Evolutionary conservation across 2,329 filamentous ascomycete species (phyloP).

Genomic region (Cercospora beticola): DNA sequence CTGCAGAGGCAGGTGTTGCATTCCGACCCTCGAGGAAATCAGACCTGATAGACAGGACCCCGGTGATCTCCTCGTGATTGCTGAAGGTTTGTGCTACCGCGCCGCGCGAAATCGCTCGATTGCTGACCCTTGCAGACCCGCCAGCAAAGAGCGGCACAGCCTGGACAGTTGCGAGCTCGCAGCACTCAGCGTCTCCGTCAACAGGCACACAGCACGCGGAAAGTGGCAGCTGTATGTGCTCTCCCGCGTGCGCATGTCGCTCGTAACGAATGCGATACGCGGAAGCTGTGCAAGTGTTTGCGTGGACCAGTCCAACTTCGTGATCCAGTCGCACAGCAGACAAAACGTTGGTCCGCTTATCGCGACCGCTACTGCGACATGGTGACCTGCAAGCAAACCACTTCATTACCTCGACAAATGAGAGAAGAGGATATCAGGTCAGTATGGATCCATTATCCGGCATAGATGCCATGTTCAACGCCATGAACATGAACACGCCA

Average conservation of each 20-base stretch:
- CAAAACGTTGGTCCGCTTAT: background rate
- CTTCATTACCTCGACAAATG: background rate
- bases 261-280: constrained; percentile 9
- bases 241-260: constrained; percentile 3
- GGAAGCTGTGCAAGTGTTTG: background rate
- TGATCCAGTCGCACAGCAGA: constrained; percentile 12
- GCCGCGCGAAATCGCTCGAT: background rate
- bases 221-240: constrained; percentile 11
- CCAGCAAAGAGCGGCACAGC: background rate
- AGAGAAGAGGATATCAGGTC: background rate
- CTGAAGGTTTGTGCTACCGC: constrained; percentile 8
- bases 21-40: constrained; percentile 24
- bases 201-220: background rate
- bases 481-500: constrained; percentile 14
- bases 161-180: constrained; percentile 5
- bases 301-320: background rate
- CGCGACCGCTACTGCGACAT: background rate
- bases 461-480: constrained; percentile 14
- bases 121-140: constrained; percentile 1
- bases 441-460: background rate
- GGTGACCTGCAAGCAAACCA: constrained; percentile 7
- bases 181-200: background rate
- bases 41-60: constrained; percentile 17
- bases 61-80: constrained; percentile 13
- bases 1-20: constrained; percentile 22